Evolutionary conservation across 78 protist species (phyloP).

Genomic region (slime mould (Dictyostelium discoideum)): DNA sequence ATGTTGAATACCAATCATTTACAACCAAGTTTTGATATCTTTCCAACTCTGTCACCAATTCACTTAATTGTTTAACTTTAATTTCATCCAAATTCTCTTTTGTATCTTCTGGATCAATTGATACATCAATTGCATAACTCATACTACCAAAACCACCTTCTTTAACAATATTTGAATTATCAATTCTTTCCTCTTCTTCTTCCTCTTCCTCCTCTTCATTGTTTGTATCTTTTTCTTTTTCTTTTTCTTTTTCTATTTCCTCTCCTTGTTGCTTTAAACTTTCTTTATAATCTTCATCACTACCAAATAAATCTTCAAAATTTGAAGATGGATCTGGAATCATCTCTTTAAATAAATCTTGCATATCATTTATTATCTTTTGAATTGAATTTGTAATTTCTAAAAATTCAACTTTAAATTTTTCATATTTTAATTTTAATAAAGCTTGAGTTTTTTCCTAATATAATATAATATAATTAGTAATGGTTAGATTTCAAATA

Average conservation of each 20-base stretch:
- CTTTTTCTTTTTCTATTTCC: background rate
- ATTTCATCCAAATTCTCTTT: background rate
- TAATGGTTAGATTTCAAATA: no score
- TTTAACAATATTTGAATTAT: slow-evolving; percentile 31
- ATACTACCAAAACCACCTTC: slow-evolving; percentile 77
- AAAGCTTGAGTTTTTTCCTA: slow-evolving; percentile 40
- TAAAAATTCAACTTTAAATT: slow-evolving; percentile 32
- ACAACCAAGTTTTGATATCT: slow-evolving; percentile 20
- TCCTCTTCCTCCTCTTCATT: background rate
- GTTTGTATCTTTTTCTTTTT: background rate
- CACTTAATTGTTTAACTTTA: background rate
- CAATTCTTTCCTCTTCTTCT: background rate
- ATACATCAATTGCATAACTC: slow-evolving; percentile 30
- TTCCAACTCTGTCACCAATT: slow-evolving; percentile 35
- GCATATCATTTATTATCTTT: background rate
- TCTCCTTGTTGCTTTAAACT: background rate
- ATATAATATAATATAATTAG: background rate
- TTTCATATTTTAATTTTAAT: slow-evolving; percentile 45
- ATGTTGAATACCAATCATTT: slow-evolving; percentile 64
- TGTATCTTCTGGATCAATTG: slow-evolving; percentile 24
- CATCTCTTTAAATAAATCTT: background rate
- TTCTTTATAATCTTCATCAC: slow-evolving; percentile 19
- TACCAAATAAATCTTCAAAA: slow-evolving; percentile 63
- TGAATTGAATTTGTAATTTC: background rate
- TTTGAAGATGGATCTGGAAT: slow-evolving; percentile 45